These are phyloP conservation scores for Achlya hypogyna DNA, from an alignment of 352 stramenopile genomes.

Conservation along the genomic window DNA sequence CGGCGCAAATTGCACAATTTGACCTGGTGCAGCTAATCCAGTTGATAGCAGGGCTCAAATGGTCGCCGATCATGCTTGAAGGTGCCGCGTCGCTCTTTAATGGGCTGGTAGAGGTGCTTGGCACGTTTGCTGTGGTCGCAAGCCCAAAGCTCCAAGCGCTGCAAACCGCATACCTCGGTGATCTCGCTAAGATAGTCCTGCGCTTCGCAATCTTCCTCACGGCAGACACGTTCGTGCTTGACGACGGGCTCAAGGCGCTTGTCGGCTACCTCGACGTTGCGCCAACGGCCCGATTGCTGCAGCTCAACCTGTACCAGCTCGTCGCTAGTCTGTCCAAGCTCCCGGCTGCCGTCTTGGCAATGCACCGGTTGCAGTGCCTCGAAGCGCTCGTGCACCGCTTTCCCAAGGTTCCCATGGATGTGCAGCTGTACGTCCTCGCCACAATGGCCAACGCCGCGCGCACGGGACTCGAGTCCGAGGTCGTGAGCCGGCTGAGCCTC, in stretches of 20 bases:
- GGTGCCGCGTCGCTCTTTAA: background rate
- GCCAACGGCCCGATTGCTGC: background rate
- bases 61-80: background rate
- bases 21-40: background rate
- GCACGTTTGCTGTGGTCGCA: background rate
- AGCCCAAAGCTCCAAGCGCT: background rate
- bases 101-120: background rate
- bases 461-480: slow-evolving; percentile 1
- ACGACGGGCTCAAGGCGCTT: background rate
- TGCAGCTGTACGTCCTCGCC: background rate
- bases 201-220: background rate
- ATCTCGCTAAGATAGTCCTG: background rate
- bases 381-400: slow-evolving; percentile 5
- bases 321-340: background rate
- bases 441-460: background rate
- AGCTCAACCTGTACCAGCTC: background rate
- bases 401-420: background rate
- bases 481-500: background rate
- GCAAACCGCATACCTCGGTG: background rate
- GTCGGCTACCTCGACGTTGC: background rate
- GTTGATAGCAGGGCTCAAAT: background rate
- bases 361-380: slow-evolving; percentile 10
- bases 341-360: background rate
- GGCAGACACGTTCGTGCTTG: background rate
- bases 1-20: background rate